Conservation (phyloP, 1,284 basidiomycete genomes). For the Porogramme epimiltina region DNA sequence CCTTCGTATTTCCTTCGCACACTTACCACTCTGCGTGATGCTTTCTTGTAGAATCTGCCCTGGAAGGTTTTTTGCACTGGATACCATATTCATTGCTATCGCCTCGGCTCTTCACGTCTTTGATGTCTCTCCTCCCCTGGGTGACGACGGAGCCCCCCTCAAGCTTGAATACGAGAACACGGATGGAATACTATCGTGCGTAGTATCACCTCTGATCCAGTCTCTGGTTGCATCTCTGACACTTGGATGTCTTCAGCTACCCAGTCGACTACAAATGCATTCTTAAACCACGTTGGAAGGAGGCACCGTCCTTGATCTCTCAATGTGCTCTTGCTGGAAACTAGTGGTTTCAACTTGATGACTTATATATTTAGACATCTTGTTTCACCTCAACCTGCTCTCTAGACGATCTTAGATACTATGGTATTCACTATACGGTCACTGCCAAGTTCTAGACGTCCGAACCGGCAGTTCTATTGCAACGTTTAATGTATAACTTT, state of each 20-base stretch:
- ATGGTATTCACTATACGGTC: too few relatives aligned
- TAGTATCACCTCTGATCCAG: neutral
- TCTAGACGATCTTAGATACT: too few relatives aligned
- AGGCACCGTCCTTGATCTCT: constrained; percentile 3
- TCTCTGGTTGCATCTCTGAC: neutral
- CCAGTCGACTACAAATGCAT: constrained; percentile 6
- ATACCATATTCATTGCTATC: constrained; percentile 2
- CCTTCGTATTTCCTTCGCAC: neutral
- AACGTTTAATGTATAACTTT: too few relatives aligned
- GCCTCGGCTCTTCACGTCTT: constrained; percentile 8
- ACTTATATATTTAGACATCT: too few relatives aligned
- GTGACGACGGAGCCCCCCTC: neutral
- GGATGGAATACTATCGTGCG: constrained; percentile 3
- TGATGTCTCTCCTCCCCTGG: constrained; percentile 1
- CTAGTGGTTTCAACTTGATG: neutral
- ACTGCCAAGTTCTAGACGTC: too few relatives aligned
- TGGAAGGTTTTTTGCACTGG: constrained; percentile 7
- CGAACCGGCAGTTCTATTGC: too few relatives aligned
- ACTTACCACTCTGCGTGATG: neutral
- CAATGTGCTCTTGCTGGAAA: neutral
- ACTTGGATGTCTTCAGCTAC: neutral
- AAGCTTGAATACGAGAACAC: neutral
- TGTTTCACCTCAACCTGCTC: too few relatives aligned
- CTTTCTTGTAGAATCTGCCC: constrained; percentile 12
- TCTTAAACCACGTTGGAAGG: constrained; percentile 2